Base-by-base conservation (phyloP, 305 asterid species). In the Salvia sclarea region DNA sequence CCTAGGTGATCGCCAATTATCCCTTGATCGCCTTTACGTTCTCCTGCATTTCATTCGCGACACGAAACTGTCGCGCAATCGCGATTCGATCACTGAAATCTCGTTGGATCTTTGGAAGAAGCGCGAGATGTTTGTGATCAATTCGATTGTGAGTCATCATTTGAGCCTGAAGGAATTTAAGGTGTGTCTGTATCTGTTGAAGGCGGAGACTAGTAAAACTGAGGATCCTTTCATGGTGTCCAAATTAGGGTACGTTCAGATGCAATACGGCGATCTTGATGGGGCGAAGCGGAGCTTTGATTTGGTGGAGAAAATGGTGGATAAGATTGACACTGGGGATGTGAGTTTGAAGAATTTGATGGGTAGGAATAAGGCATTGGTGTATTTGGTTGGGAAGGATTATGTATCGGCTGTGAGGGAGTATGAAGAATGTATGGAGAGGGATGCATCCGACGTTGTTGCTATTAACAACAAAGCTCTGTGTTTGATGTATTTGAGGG, bases 401-500 rank as follows among this genome's bases (percentile, higher is more conserved):
- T 93, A 90, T 66, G 85, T 84, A 0, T 90, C 96, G 1, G 98
- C 98, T 0, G 96, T 91, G 62, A 87, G 97, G 82, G 98, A 94
- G 81, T 94, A 94, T 45, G 97, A 87, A 0, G 90, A 69, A 71
- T 94, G 98, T 69, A 81, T 91, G 13, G 96, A 85, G 83, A 86
- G 98, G 82, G 97, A 91, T 71, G 96, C 84, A 33, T 56, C 80
- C 37, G 99, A 94, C 78, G 83, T 63, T 21, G 92, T 94, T 57
- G 99, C 99, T 0, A 82, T 94, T 61, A 94, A 94, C 65, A 94
- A 94, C 61, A 94, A 94, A 70, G 99, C 99, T 0, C 74, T 94
- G n/a, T 91, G 99, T 70, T 89, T 94, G 95, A 87, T 94, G 99
- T 91, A 94, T 69, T 79, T 90, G 86, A 85, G 99, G 93, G 96